Evolutionary conservation across 805 yeast species (phyloP), one percentile per base, ranked within the genome.

Genomic region (Wickerhamomyces strasburgensis): DNA sequence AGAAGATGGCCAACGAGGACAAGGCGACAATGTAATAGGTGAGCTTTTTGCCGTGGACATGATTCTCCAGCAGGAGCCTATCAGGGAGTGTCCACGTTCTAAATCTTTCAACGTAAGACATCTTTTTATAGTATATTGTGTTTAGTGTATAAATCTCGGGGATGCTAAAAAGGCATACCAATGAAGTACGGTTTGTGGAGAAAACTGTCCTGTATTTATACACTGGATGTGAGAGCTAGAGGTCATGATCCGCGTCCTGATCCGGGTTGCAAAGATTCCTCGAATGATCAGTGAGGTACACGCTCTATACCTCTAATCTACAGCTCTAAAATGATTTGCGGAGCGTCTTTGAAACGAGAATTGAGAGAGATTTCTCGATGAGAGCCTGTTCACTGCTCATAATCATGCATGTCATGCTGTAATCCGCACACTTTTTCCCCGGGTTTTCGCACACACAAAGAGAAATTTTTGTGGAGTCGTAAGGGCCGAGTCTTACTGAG

Each of bases 21-120:
- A 33, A 21, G 6, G 23, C 35, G 17, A 33, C 30, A 9, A 33
- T 33, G 18, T 11, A 23, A 17, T 33, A 33, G 5, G 35, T 24
- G 5, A 33, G 30, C 15, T 33, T 33, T 13, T 26, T 33, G n/a
- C 35, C 35, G 26, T 33, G 35, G 23, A 23, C 27, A 26, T 33
- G 17, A 18, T 33, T 33, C 18, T 33, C 35, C 11, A 33, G 8
- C 15, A 33, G 24, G 14, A 17, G 21, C 11, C 14, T 33, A 14
- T 33, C 17, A 4, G 35, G 35, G n/a, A 26, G 24, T 9, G 32
- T 21, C 25, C 25, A 21, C 11, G 25, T 21, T 21, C 25, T 21
- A 21, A 21, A 21, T 21, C 25, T 21, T 11, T 21, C 25, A 21
- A 21, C 25, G 25, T 21, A 21, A 21, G 25, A 21, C 25, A 21